Percentiles rank a stretch among this genome's conserved stretches.
These are phyloP conservation scores for Pueraria montana DNA, from an alignment of 306 rosid species.

Conservation along the genomic window DNA sequence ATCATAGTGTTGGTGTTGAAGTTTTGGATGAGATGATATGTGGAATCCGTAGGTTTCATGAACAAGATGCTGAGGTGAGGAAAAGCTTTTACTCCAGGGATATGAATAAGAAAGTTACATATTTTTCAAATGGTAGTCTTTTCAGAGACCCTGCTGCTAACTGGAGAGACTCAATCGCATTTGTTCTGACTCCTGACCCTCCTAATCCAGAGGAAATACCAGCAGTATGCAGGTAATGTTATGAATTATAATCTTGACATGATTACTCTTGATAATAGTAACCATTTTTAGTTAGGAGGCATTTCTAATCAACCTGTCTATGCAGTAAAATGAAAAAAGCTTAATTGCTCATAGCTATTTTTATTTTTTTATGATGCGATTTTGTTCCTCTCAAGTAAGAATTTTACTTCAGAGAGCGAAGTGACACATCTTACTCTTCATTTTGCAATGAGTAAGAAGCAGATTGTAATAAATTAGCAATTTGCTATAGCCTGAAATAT, in stretches of 20 bases:
- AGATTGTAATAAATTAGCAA: too few species aligned
- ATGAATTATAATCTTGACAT: background rate
- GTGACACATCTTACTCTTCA: too few species aligned
- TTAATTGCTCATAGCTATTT: too few species aligned
- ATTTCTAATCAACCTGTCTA: background rate
- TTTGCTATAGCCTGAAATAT: too few species aligned
- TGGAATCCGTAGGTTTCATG: conserved; percentile 60
- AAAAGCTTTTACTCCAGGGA: conserved; percentile 46
- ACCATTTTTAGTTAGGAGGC: too few species aligned
- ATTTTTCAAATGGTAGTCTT: conserved; percentile 39
- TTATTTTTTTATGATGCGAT: too few species aligned
- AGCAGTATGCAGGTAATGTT: conserved; percentile 36
- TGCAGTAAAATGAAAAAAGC: too few species aligned
- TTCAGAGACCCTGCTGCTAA: conserved; percentile 30
- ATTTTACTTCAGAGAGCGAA: too few species aligned
- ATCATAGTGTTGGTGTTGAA: conserved; percentile 55
- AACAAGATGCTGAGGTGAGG: too few species aligned
- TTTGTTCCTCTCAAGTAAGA: too few species aligned
- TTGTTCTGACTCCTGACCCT: conserved; percentile 14
- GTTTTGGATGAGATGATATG: conserved; percentile 54
- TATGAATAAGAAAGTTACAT: conserved; percentile 3
- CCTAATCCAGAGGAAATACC: conserved; percentile 40
- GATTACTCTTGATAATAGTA: background rate
- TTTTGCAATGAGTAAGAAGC: too few species aligned
- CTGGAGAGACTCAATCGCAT: conserved; percentile 41